These are phyloP conservation scores for Leccinellum rugosiceps DNA, from an alignment of 768 basidiomycete genomes.

Conservation along the genomic window DNA sequence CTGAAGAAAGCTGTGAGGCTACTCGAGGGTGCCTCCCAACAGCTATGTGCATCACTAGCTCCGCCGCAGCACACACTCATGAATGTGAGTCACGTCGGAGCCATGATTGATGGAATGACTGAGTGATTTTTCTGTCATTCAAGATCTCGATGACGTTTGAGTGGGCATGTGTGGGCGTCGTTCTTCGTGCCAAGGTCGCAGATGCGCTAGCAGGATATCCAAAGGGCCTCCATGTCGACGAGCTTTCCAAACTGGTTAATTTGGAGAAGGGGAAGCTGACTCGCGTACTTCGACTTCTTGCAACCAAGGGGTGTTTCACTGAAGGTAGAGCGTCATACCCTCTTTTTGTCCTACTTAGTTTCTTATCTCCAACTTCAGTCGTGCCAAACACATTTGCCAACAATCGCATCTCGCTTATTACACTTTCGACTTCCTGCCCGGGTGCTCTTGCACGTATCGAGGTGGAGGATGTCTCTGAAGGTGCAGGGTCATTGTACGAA, in stretches of 20 bases:
- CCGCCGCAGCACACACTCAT: slow-evolving; percentile 27
- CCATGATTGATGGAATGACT: not conserved
- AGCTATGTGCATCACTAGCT: slow-evolving; percentile 25
- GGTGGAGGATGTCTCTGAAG: not conserved
- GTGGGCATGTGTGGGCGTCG: slow-evolving; percentile 26
- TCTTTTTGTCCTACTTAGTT: not conserved
- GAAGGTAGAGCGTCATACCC: slow-evolving; percentile 18
- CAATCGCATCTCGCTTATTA: slow-evolving; percentile 32
- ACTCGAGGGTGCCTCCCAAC: slow-evolving; percentile 27
- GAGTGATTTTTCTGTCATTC: not conserved
- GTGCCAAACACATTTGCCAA: slow-evolving; percentile 29
- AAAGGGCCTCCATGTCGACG: slow-evolving; percentile 25
- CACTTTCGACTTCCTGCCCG: slow-evolving; percentile 11
- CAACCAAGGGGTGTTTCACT: slow-evolving; percentile 29
- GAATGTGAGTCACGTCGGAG: slow-evolving; percentile 14
- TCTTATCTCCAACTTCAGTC: slow-evolving; percentile 14
- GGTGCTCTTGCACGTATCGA: not conserved
- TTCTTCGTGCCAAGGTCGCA: slow-evolving; percentile 23
- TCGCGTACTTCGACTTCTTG: slow-evolving; percentile 30
- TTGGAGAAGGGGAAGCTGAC: slow-evolving; percentile 29
- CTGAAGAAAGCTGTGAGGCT: slow-evolving; percentile 27
- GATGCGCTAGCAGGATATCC: slow-evolving; percentile 26
- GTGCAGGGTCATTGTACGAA: not conserved
- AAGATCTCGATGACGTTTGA: slow-evolving; percentile 24
- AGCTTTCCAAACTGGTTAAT: slow-evolving; percentile 22